A percentile compares a stretch with the other conserved stretches of the same genome.
Evolutionary conservation across 176 grass and related monocot species (phyloP).

Genomic region (Saccharum officinarum): DNA sequence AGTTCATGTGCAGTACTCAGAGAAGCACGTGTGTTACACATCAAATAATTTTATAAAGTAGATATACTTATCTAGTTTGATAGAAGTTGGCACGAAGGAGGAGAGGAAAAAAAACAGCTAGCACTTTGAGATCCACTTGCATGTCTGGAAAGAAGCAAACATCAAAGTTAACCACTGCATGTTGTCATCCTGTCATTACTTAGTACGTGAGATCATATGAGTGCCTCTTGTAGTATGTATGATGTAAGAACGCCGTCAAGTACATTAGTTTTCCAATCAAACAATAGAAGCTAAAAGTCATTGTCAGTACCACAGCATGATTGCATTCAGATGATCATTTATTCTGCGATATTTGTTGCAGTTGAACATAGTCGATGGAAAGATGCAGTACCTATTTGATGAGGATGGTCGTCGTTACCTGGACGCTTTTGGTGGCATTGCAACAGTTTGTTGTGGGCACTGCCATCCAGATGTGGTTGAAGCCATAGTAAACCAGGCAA

Average conservation of each 20-base stretch:
- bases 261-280: background rate
- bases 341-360: conserved; percentile 25
- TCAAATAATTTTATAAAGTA: background rate
- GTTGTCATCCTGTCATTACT: background rate
- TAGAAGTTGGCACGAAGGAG: background rate
- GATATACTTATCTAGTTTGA: background rate
- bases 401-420: conserved; percentile 86
- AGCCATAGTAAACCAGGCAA: conserved; percentile 76
- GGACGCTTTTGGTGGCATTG: conserved; percentile 90
- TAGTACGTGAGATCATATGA: background rate
- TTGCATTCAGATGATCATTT: background rate
- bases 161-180: background rate
- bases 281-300: background rate
- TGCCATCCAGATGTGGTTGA: conserved; percentile 89
- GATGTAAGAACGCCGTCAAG: background rate
- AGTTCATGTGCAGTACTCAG: conserved; percentile 12
- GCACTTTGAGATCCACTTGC: conserved; percentile 22
- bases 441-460: conserved; percentile 87
- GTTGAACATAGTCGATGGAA: conserved; percentile 96
- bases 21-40: background rate
- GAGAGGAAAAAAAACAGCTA: background rate
- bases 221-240: background rate
- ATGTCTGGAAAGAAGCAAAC: background rate
- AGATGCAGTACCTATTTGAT: conserved; percentile 90
- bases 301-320: background rate